Evolutionary conservation across 768 basidiomycete genomes (phyloP), one percentile per base, ranked within the genome.

Genomic region (Auriscalpium microsporum): DNA sequence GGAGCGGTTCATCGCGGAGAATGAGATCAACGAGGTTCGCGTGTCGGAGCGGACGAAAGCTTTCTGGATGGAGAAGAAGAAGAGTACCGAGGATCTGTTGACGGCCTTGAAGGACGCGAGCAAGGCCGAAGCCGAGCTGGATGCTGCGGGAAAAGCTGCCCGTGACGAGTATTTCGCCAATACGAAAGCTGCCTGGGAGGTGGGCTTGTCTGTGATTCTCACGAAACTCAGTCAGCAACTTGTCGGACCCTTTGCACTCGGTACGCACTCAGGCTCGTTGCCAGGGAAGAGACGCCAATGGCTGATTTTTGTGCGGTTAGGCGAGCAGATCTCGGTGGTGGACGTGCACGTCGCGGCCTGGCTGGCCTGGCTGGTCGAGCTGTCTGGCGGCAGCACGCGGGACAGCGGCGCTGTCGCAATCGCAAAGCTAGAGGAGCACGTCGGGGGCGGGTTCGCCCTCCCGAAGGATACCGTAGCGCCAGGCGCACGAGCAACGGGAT

Each of bases 281-380:
- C 45, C 9, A n/a, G 14, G 11, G 16, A 19, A 48, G 33, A 10
- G 23, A 35, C 14, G 37, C 10, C 9, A 28, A 16, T 17, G 35
- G 34, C 23, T 19, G 36, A 11, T 19, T 45, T n/a, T 49, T 40
- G 46, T 38, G n/a, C 44, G 9, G 9, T 28, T 36, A 88, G 91
- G 91, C 16, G 90, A 94, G 63, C 90, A 94, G 59, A 67, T 91
- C 62, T 90, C 86, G 7, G 70, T 90, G 48, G 87, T 85, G 13
- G 92, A 94, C 65, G 71, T 92, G 54, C 90, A 92, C 64, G 77
- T 92, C 17, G 83, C 81, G 9, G 82, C 81, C 28, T 94, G 89
- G 90, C 65, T 93, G 35, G 71, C 80, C 10, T 77, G 82, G 28
- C 60, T 91, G 4, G 78, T 83, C 19, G 66, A 62, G 50, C 72